A percentile compares a stretch with the other conserved stretches of the same genome.
Conservation (phyloP, 1,284 basidiomycete genomes). For the Volvariella volvacea region DNA sequence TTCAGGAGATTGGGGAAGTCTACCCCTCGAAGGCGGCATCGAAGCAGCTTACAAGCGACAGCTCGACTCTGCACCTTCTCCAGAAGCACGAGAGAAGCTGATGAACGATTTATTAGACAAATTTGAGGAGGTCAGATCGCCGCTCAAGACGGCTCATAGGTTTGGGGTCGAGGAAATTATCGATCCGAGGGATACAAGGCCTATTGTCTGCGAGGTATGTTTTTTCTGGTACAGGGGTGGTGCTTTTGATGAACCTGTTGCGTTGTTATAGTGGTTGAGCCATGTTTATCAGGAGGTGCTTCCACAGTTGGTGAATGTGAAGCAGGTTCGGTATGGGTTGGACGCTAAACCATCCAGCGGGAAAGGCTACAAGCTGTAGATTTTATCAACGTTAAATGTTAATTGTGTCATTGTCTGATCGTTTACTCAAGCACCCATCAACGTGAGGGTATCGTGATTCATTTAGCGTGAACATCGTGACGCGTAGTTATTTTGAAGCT, state of each 20-base stretch:
- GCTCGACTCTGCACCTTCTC: slow-evolving; percentile 23
- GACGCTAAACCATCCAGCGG: slow-evolving; percentile 24
- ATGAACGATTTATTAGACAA: slow-evolving; percentile 28
- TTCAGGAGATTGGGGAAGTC: slow-evolving; percentile 37
- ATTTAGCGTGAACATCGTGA: too few species aligned
- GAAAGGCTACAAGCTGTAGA: slow-evolving; percentile 23
- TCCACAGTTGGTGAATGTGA: slow-evolving; percentile 21
- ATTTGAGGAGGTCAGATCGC: slow-evolving; percentile 33
- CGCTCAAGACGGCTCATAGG: slow-evolving; percentile 29
- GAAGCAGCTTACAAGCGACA: slow-evolving; percentile 39
- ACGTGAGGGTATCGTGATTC: too few species aligned
- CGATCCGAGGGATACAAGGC: slow-evolving; percentile 34
- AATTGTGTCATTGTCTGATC: too few species aligned
- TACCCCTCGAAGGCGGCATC: slow-evolving; percentile 36
- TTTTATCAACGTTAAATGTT: too few species aligned
- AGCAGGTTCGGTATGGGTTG: slow-evolving; percentile 18
- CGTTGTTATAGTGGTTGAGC: slow-evolving; percentile 20
- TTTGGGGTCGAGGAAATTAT: slow-evolving; percentile 38
- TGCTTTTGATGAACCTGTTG: not conserved
- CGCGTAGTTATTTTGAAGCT: too few species aligned
- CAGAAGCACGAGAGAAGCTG: slow-evolving; percentile 27
- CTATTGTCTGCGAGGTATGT: slow-evolving; percentile 31
- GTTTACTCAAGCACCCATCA: too few species aligned
- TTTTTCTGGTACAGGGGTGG: not conserved
- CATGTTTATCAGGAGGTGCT: slow-evolving; percentile 25